Evolutionary conservation across 176 grass and related monocot species (phyloP).

Genomic region (Chloris gayana): DNA sequence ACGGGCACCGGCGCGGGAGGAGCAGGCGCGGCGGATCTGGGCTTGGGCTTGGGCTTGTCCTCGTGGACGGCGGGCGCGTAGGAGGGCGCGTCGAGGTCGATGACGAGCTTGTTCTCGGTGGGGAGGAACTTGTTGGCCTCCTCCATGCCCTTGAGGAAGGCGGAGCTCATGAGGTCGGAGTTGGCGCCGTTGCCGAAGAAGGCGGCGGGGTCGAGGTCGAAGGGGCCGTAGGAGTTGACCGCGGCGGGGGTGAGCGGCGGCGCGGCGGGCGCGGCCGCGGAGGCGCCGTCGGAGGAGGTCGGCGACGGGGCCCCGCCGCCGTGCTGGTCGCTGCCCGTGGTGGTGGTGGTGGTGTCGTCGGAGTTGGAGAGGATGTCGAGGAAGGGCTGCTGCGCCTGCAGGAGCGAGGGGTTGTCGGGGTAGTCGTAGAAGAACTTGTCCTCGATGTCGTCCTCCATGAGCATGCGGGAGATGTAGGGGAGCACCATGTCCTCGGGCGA

Average conservation of each 20-base stretch:
- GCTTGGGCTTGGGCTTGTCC: constrained; percentile 10
- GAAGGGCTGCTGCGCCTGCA: constrained; percentile 65
- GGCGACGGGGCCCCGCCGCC: not conserved
- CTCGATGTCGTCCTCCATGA: constrained; percentile 81
- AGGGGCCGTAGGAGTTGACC: constrained; percentile 35
- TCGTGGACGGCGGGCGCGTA: constrained; percentile 28
- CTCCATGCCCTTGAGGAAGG: constrained; percentile 69
- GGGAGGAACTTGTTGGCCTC: constrained; percentile 88
- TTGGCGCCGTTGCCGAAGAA: constrained; percentile 45
- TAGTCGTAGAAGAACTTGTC: constrained; percentile 67
- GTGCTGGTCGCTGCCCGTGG: constrained; percentile 9
- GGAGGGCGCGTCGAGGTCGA: constrained; percentile 26
- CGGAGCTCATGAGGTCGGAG: constrained; percentile 57
- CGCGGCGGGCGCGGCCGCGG: not conserved
- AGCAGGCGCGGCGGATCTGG: not conserved
- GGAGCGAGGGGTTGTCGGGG: constrained; percentile 51
- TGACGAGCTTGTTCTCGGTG: constrained; percentile 36
- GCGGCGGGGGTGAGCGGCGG: constrained; percentile 6
- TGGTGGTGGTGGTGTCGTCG: constrained; percentile 6
- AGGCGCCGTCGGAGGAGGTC: not conserved
- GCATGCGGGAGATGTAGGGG: constrained; percentile 64
- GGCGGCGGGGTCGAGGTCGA: constrained; percentile 40
- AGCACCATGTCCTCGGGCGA: constrained; percentile 58
- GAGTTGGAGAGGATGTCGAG: constrained; percentile 62
- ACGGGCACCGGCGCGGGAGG: constrained; percentile 9